These are phyloP conservation scores for Bacterosira constricta DNA, from an alignment of 108 stramenopile genomes.

Conservation along the genomic window DNA sequence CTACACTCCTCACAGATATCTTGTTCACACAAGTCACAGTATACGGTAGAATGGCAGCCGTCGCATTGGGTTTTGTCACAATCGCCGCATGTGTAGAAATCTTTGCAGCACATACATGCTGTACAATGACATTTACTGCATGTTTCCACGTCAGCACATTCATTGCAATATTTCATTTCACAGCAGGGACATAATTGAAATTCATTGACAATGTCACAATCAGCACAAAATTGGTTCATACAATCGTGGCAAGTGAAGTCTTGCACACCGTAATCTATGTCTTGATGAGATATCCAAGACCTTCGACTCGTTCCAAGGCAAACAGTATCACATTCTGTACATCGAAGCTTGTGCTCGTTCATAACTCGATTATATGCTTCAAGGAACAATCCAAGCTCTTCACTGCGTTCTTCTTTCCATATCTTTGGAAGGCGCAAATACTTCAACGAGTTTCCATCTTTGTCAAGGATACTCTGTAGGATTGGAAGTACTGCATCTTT, in stretches of 20 bases:
- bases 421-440: constrained; percentile 4
- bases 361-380: background rate
- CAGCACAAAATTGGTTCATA: constrained; percentile 5
- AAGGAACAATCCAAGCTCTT: constrained; percentile 1
- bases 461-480: constrained; percentile 16
- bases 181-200: background rate
- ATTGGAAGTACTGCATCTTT: constrained; percentile 18
- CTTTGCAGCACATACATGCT: background rate
- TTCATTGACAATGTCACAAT: background rate
- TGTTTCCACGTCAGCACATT: background rate
- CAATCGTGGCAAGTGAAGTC: constrained; percentile 22
- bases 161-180: constrained; percentile 4
- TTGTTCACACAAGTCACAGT: constrained; percentile 4
- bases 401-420: constrained; percentile 3
- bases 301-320: background rate
- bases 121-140: background rate
- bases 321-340: background rate
- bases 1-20: constrained; percentile 14
- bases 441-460: constrained; percentile 16
- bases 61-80: background rate
- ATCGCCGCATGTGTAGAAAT: background rate
- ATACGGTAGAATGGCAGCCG: background rate
- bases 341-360: background rate
- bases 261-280: constrained; percentile 1
- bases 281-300: background rate